Base-by-base conservation (phyloP, 1,284 basidiomycete genomes). In the Ganoderma boninense region DNA sequence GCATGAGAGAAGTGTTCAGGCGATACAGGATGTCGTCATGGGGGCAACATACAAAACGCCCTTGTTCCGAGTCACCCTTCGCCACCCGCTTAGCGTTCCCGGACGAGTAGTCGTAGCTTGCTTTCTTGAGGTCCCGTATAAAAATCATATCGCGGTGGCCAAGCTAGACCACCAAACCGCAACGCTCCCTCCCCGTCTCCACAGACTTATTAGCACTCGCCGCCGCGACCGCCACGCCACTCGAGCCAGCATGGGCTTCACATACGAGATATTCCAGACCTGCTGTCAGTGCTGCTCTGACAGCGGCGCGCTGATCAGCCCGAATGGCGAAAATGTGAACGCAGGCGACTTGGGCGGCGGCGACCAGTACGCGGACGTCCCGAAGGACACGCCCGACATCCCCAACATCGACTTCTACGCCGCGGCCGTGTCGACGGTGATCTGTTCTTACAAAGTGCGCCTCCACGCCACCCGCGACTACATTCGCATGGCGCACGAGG, bases 91-190 rank as follows among this genome's bases (percentile, higher is more conserved):
- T 38, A 38, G 10, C 4, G n/a, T 49, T 23, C 46, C n/a, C 23
- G 46, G 46, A n/a, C 1, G n/a, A 3, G 5, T 4, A 2, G 2
- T 2, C 1, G 44, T 20, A 46, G 44, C 0, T 49, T 49, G 54
- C 54, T 46, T 72, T 83, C 74, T 49, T 49, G 4, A 10, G n/a
- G n/a, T 49, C 46, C 10, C n/a, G 46, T 23, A 49, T 49, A 49
- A 49, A 49, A 23, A 23, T 23, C n/a, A n/a, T 10, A 13, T n/a
- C n/a, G n/a, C 46, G 46, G n/a, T 2, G 23, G 7, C n/a, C 11
- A n/a, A 49, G 46, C 46, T 38, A 11, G n/a, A n/a, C 46, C 18
- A 49, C 1, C 46, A 46, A 46, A 46, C 20, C 18, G 18, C 44
- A 18, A 46, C 46, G 10, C n/a, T 11, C 4, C 46, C n/a, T 23